phyloP scores from a whole-genome alignment of 1,139 yeast genomes.

The Kodamaea arcana region DNA sequence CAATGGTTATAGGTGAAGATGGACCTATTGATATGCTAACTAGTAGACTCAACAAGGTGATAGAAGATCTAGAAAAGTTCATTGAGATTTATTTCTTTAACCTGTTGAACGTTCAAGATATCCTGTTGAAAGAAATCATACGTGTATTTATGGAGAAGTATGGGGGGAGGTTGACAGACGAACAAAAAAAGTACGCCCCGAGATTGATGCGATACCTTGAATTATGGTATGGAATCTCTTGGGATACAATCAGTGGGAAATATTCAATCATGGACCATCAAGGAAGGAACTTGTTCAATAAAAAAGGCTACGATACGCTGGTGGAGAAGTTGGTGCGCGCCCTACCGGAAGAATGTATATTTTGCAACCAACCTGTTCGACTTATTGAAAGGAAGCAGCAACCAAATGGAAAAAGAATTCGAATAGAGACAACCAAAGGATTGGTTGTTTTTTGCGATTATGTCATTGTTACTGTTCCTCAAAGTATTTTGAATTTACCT shows the following conservation, averaged over 20 bases:
- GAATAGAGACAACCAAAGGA: conserved; percentile 9
- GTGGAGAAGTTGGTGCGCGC: conserved; percentile 39
- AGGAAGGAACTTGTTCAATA: conserved; percentile 70
- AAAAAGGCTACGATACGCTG: conserved; percentile 54
- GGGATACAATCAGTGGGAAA: conserved; percentile 64
- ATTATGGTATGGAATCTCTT: conserved; percentile 74
- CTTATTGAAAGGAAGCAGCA: conserved; percentile 27
- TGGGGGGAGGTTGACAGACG: conserved; percentile 43
- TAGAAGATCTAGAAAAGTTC: conserved; percentile 57
- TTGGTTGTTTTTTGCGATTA: conserved; percentile 36
- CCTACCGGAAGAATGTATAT: conserved; percentile 39
- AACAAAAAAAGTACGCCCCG: conserved; percentile 49
- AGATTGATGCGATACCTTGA: conserved; percentile 57
- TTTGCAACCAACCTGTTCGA: conserved; percentile 44
- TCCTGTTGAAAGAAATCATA: conserved; percentile 47
- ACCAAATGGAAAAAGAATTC: conserved; percentile 14
- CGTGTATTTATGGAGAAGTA: conserved; percentile 44
- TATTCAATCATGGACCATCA: conserved; percentile 62
- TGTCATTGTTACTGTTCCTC: conserved; percentile 71
- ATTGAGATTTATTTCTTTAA: conserved; percentile 54
- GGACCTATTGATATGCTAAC: conserved; percentile 26
- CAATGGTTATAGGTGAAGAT: conserved; percentile 47
- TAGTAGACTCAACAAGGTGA: conserved; percentile 34
- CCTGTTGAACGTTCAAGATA: conserved; percentile 40
- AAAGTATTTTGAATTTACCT: conserved; percentile 52